phyloP scores from a whole-genome alignment of 192 early-diverging fungal genomes.

The Backusella westeae region DNA sequence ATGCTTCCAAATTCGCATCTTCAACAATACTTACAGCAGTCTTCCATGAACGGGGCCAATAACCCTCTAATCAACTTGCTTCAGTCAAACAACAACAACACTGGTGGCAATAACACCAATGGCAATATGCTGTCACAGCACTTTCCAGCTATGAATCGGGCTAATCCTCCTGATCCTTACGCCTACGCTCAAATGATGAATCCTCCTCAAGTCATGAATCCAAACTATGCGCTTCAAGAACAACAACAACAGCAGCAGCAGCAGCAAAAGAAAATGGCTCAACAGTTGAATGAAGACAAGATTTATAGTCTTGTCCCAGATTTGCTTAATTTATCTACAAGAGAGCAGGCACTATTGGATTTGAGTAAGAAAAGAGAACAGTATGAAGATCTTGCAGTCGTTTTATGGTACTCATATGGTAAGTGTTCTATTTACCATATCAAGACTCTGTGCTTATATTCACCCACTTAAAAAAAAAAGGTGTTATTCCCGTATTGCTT shows the following conservation, averaged over 20 bases:
- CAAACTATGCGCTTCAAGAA: slow-evolving; percentile 20
- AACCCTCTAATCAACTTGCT: slow-evolving; percentile 20
- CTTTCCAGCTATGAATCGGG: slow-evolving; percentile 23
- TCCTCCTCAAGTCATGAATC: slow-evolving; percentile 9
- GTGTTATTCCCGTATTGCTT: slow-evolving; percentile 92
- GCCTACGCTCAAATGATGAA: slow-evolving; percentile 17
- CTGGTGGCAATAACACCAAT: neutral
- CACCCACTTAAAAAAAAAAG: slow-evolving; percentile 30
- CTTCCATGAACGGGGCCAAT: slow-evolving; percentile 10
- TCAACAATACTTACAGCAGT: slow-evolving; percentile 48
- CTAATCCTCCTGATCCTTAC: slow-evolving; percentile 7
- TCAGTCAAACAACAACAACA: slow-evolving; percentile 19
- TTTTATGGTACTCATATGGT: slow-evolving; percentile 97
- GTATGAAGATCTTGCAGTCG: slow-evolving; percentile 92
- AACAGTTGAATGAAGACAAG: slow-evolving; percentile 72
- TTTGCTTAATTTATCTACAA: slow-evolving; percentile 64
- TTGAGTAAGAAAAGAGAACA: slow-evolving; percentile 93
- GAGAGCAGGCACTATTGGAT: slow-evolving; percentile 93
- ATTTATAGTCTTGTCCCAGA: slow-evolving; percentile 89
- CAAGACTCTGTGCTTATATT: neutral
- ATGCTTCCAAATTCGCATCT: slow-evolving; percentile 38
- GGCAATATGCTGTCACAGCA: slow-evolving; percentile 27
- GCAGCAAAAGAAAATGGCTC: slow-evolving; percentile 29
- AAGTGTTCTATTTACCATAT: neutral
- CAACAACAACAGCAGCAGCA: slow-evolving; percentile 31